Base-by-base conservation (phyloP, 257 asterid genomes). In the Catharanthus roseus region DNA sequence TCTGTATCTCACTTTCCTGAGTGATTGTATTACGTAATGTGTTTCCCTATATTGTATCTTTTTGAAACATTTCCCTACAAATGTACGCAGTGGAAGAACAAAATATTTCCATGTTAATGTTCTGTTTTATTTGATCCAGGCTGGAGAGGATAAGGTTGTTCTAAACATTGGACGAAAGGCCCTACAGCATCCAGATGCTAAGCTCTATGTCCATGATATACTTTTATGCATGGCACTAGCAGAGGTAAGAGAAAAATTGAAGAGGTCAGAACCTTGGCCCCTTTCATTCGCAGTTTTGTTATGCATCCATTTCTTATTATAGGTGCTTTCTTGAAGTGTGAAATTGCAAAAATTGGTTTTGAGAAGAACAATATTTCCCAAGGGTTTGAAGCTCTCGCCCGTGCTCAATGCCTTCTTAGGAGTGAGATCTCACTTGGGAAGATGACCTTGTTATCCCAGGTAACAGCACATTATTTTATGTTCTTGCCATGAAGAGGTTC, bases 321-420 rank as follows among this genome's bases (percentile, higher is more conserved):
- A 77, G 87, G 88, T 79, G 82, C 83, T 91, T 86, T 95, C 88
- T 88, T 91, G 92, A 87, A 95, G 99, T 95, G 99, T 88, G 92
- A 95, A 69, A 89, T 86, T 77, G 98, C 98, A 38, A 95, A 88
- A 85, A 79, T 45, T 85, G 86, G 95, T 21, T 91, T 95, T 50
- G 96, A 88, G 90, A 95, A 87, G 92, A 87, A 89, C 87, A 86
- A 89, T 70, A 86, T 95, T 70, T 82, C 99, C 73, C 91, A 83
- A 83, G 99, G 98, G 71, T 95, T 95, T 86, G 98, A 95, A 86
- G 99, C 99, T 76, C 99, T 95, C 84, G 96, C 95, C 65, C 97
- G 96, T 77, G 99, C 99, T 78, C 99, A 90, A 57, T 83, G 93
- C 84, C 90, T 91, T 61, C 85, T 95, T 54, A 80, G 96, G 85